Evolutionary conservation across 371 early-diverging fungal species (phyloP), one percentile per base, ranked within the genome.

Genomic region (Mortierella sp.): DNA sequence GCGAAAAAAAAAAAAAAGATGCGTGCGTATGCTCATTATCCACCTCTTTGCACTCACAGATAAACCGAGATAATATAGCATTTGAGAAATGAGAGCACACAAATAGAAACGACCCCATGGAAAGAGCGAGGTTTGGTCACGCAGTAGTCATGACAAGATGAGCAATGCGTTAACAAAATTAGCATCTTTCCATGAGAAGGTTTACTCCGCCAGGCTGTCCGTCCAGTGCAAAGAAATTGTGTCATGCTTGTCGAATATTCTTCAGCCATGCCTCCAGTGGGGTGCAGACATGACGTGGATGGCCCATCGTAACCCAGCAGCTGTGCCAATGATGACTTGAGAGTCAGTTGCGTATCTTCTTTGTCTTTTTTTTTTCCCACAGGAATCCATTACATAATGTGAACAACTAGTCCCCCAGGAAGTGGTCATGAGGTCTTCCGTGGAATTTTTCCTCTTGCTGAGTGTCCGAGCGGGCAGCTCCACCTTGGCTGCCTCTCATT

Each of bases 401-500:
- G 61, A 61, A 31, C 61, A 53, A 10, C 26, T 9, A 54, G n/a
- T n/a, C n/a, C 57, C 53, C 61, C 61, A 61, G 34, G 19, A 61
- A 16, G 19, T 19, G 61, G 19, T 61, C 61, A 61, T 61, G 61
- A 16, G 61, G 19, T 6, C 31, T 31, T 28, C 14, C 16, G 0
- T 16, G 16, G 13, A 14, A 21, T 54, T n/a, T 54, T 57, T 26
- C 28, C 13, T 28, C 21, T 24, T 67, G 40, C 67, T 67, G 40
- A 5, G 57, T 24, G 67, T 40, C 67, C 67, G 64, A 64, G 64
- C 64, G 64, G 37, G 64, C 24, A 67, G 40, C 0, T 40, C 67
- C 67, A 64, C 24, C 67, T 64, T 64, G 67, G 40, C 40, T 37
- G 67, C 19, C 11, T 64, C 67, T 64, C 40, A 64, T 64, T 64